Percentiles rank a stretch among this genome's conserved stretches.
Evolutionary conservation across 2,329 filamentous ascomycete genomes (phyloP).

Genomic region (Eutypa lata): DNA sequence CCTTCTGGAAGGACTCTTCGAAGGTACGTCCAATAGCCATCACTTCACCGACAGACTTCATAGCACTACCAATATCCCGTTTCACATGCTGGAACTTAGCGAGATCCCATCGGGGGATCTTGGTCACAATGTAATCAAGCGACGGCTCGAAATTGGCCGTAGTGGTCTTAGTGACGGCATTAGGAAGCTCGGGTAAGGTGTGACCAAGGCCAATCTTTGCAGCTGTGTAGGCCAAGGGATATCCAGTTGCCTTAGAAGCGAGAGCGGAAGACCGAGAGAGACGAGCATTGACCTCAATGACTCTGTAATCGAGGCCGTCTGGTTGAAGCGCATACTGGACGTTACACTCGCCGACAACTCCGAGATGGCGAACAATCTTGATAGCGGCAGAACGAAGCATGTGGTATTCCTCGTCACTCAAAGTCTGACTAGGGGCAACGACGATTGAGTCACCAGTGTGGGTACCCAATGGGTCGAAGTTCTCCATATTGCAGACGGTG

Average conservation of each 20-base stretch:
- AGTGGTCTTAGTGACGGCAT: conserved; percentile 97
- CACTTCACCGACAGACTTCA: conserved; percentile 99
- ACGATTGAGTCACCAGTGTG: conserved; percentile 99
- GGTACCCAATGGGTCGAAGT: conserved; percentile 95
- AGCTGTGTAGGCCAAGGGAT: conserved; percentile 93
- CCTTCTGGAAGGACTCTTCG: conserved; percentile 98
- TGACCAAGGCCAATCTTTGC: conserved; percentile 98
- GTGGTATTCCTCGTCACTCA: conserved; percentile 98
- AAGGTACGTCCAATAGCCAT: conserved; percentile 99
- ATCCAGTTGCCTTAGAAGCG: conserved; percentile 96
- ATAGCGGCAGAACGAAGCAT: conserved; percentile 97
- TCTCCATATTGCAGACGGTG: conserved; percentile 98
- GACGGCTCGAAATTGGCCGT: conserved; percentile 98
- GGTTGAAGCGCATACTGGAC: conserved; percentile 97
- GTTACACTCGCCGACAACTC: conserved; percentile 97
- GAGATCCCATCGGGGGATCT: conserved; percentile 97
- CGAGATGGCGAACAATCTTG: conserved; percentile 96
- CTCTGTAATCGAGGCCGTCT: conserved; percentile 94
- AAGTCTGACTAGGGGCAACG: conserved; percentile 91
- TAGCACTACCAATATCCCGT: conserved; percentile 92
- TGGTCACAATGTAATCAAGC: conserved; percentile 96
- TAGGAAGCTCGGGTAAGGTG: conserved; percentile 91
- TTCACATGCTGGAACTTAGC: conserved; percentile 99
- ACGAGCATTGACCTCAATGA: conserved; percentile 98
- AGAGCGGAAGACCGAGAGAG: conserved; percentile 95